A percentile compares a stretch with the other conserved stretches of the same genome.
phyloP scores from a whole-genome alignment of 2,329 filamentous ascomycete species.

The Sclerotinia sclerotiorum region DNA sequence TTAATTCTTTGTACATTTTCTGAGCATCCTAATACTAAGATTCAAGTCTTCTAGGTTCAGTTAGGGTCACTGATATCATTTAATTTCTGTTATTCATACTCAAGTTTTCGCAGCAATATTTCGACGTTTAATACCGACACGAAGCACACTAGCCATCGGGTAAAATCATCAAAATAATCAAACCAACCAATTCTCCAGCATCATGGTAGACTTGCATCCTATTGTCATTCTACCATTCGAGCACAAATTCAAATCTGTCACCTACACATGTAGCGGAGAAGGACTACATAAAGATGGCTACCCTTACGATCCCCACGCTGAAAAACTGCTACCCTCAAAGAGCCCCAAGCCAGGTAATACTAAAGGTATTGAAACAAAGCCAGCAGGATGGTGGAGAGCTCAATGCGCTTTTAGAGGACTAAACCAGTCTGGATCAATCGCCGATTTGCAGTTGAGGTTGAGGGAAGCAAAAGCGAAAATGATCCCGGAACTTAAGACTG shows the following conservation, averaged over 20 bases:
- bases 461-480: slow-evolving; percentile 30
- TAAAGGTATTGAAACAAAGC: slow-evolving; percentile 27
- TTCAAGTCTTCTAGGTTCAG: background rate
- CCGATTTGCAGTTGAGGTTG: slow-evolving; percentile 28
- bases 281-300: slow-evolving; percentile 29
- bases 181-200: background rate
- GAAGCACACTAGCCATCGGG: background rate
- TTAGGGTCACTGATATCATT: background rate
- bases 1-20: background rate
- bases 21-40: too few relatives aligned
- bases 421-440: slow-evolving; percentile 26
- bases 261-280: slow-evolving; percentile 29
- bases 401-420: slow-evolving; percentile 30
- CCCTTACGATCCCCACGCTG: slow-evolving; percentile 27
- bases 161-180: background rate
- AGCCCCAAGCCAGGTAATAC: slow-evolving; percentile 20
- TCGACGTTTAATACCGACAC: background rate
- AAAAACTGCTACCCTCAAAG: slow-evolving; percentile 29
- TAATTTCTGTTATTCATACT: background rate
- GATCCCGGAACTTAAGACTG: slow-evolving; percentile 25
- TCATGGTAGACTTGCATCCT: slow-evolving; percentile 28
- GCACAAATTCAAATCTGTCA: slow-evolving; percentile 27
- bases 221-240: slow-evolving; percentile 27
- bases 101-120: slow-evolving; percentile 4
- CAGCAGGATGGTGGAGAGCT: slow-evolving; percentile 29